These are phyloP conservation scores for Haematococcus sp. DNA, from an alignment of 139 green algal species.

Conservation along the genomic window DNA sequence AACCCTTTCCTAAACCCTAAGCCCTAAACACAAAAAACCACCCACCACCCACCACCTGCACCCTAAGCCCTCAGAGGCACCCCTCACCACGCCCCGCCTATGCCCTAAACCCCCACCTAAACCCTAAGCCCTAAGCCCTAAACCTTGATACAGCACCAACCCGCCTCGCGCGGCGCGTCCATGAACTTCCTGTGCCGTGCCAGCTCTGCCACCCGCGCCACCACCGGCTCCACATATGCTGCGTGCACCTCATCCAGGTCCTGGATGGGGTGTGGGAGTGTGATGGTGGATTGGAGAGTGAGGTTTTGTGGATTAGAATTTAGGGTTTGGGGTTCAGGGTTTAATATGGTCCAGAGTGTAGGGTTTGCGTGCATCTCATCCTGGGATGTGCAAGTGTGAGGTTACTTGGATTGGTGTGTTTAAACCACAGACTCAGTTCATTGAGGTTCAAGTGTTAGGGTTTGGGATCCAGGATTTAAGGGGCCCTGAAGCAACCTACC, in stretches of 20 bases:
- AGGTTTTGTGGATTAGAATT: background rate
- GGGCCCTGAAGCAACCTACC: too few relatives aligned
- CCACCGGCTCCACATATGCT: constrained; percentile 58
- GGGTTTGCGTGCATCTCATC: constrained; percentile 27
- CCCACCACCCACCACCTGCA: too few relatives aligned
- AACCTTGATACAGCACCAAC: background rate
- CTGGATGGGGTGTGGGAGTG: constrained; percentile 2
- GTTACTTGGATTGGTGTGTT: too few relatives aligned
- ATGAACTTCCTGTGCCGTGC: constrained; percentile 55
- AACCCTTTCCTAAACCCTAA: too few relatives aligned
- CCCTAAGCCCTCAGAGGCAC: too few relatives aligned
- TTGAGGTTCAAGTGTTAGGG: too few relatives aligned
- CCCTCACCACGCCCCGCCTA: too few relatives aligned
- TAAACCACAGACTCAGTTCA: too few relatives aligned
- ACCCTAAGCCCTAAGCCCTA: too few relatives aligned
- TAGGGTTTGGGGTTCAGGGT: background rate
- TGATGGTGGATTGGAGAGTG: background rate
- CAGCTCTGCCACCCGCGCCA: constrained; percentile 32
- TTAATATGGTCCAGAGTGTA: too few relatives aligned
- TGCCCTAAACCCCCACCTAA: background rate
- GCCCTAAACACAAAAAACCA: too few relatives aligned
- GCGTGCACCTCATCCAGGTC: constrained; percentile 28
- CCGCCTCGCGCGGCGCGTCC: constrained; percentile 1
- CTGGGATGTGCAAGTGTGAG: constrained; percentile 1
- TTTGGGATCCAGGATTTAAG: too few relatives aligned